Evolutionary conservation across 805 yeast species (phyloP), one percentile per base, ranked within the genome.

Genomic region (Candida berthetii): DNA sequence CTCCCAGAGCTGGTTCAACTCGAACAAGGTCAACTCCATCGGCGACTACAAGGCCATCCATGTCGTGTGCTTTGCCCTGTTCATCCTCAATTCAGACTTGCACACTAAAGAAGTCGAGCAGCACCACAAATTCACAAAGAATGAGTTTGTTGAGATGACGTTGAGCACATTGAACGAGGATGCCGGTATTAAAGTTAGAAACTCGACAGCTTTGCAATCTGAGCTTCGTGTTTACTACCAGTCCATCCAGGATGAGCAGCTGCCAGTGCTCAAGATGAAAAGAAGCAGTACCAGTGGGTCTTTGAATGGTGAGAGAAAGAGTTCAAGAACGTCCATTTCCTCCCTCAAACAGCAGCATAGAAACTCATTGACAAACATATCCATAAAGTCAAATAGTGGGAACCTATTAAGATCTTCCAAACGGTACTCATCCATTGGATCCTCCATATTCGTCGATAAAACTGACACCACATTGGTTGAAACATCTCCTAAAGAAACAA

Each of bases 41-140:
- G 55, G 71, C 67, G 55, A 77, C 72, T 54, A 62, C 61, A 42
- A 74, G 68, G 53, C 85, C 70, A 79, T 84, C 44, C 87, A 85
- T 59, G 76, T 87, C 27, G 71, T 85, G 3, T 70, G 85, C 31
- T 87, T 85, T 60, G 74, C 89, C 2, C 63, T 87, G 49, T 68
- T 87, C 39, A 71, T 87, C 39, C 66, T 85, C 40, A 87, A 87
- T 60, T 84, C 95, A 0, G 89, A 88, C 41, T 63, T 86, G 31
- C 88, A 86, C 62, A 81, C 81, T 43, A n/a, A n/a, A n/a, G n/a
- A n/a, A n/a, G n/a, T n/a, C n/a, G n/a, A n/a, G n/a, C n/a, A n/a
- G n/a, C n/a, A n/a, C n/a, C n/a, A n/a, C n/a, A 66, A 63, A 53
- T 70, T 72, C 50, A 58, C 72, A 7, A 59, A 57, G 36, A 57